phyloP scores from a whole-genome alignment of 2,329 filamentous ascomycete species.

The Mycosphaerella arachidis region DNA sequence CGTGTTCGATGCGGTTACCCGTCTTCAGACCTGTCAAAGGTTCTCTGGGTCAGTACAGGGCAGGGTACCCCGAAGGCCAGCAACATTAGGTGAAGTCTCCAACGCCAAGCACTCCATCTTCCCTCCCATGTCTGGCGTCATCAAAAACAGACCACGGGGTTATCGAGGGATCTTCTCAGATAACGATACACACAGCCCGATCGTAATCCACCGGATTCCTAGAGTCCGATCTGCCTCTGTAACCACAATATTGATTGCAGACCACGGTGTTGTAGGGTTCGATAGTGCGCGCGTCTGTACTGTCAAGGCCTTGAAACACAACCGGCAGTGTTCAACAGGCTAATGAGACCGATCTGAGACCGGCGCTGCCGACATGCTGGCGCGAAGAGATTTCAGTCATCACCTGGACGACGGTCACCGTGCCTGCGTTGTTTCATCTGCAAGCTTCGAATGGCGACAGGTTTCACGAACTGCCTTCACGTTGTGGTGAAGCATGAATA shows the following conservation, averaged over 20 bases:
- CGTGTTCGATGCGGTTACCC: neutral
- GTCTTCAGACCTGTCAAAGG: neutral
- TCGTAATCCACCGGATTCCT: too few species aligned
- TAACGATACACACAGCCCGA: neutral
- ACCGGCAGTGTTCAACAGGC: too few species aligned
- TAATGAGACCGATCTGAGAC: slow-evolving; percentile 9
- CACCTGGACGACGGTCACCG: neutral
- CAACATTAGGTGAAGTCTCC: neutral
- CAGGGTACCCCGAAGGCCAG: neutral
- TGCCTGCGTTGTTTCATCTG: neutral
- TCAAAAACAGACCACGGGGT: neutral
- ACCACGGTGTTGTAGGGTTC: too few species aligned
- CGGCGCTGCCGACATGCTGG: neutral
- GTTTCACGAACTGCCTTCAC: neutral
- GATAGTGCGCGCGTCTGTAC: too few species aligned
- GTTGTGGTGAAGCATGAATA: neutral
- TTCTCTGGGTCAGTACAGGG: neutral
- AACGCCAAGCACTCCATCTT: neutral
- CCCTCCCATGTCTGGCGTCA: neutral
- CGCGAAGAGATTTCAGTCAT: neutral
- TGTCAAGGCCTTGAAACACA: too few species aligned
- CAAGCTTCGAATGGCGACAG: neutral
- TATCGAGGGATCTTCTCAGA: neutral
- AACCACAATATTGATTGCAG: too few species aligned
- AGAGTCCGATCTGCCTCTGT: too few species aligned